These are phyloP conservation scores for Stachybotrys chartarum DNA, from an alignment of 2,329 filamentous ascomycete species.

Conservation along the genomic window DNA sequence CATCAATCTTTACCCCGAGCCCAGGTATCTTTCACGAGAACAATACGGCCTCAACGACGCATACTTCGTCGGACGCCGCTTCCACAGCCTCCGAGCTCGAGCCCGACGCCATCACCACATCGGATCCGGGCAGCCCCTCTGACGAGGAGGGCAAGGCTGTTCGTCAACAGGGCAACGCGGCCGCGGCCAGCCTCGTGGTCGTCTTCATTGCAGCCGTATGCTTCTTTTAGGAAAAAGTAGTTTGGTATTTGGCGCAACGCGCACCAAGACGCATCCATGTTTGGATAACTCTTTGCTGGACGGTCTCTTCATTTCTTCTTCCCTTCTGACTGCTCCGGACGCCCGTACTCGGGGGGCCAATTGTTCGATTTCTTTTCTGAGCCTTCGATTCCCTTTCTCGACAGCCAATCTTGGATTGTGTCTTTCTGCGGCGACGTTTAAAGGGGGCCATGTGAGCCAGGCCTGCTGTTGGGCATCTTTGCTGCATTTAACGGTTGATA, in stretches of 20 bases:
- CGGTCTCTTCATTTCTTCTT: constrained; percentile 2
- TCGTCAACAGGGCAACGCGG: constrained; percentile 40
- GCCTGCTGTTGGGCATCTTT: constrained; percentile 13
- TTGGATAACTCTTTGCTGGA: not conserved
- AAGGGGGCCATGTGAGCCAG: too few species aligned
- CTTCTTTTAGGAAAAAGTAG: constrained; percentile 28
- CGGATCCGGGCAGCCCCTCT: constrained; percentile 19
- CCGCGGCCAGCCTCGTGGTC: constrained; percentile 46
- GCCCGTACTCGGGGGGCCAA: constrained; percentile 8
- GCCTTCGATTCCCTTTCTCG: too few species aligned
- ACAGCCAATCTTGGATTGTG: too few species aligned
- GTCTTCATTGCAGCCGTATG: constrained; percentile 47
- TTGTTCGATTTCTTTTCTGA: not conserved
- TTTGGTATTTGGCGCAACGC: not conserved
- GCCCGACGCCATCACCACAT: not conserved
- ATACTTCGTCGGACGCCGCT: constrained; percentile 7
- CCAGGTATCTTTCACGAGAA: constrained; percentile 51
- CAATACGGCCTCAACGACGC: constrained; percentile 18
- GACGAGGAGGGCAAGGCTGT: constrained; percentile 36
- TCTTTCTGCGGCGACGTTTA: too few species aligned
- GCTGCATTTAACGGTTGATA: constrained; percentile 20
- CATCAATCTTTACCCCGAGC: constrained; percentile 17
- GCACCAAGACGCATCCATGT: too few species aligned
- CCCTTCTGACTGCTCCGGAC: not conserved
- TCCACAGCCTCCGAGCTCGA: constrained; percentile 18